Conservation (phyloP, 164 flowering plant genomes). For the Sedum album region DNA sequence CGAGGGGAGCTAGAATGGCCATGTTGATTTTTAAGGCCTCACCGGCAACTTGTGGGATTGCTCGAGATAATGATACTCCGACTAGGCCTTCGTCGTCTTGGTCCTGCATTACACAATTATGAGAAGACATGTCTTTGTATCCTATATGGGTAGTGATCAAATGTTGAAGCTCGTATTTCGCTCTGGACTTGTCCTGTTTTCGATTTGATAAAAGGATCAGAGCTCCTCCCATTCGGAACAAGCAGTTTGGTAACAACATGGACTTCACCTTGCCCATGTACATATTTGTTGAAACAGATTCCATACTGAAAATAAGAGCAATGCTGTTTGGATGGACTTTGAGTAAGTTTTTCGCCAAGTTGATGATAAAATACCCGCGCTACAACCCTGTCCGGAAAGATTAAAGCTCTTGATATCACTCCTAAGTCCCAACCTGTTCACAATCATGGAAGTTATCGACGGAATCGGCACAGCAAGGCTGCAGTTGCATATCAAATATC, state of each 20-base stretch:
- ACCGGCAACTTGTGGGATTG: conserved; percentile 15
- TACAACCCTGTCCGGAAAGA: conserved; percentile 18
- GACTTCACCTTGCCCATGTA: conserved; percentile 22
- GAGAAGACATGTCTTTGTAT: conserved; percentile 11
- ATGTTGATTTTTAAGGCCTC: conserved; percentile 16
- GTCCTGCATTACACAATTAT: conserved; percentile 14
- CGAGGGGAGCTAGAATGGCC: conserved; percentile 13
- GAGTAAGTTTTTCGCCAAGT: conserved; percentile 15
- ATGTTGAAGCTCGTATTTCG: conserved; percentile 19
- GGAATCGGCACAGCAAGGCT: conserved; percentile 17
- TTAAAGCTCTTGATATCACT: conserved; percentile 19
- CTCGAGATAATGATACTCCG: conserved; percentile 15
- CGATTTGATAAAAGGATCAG: conserved; percentile 23
- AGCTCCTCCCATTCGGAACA: conserved; percentile 30
- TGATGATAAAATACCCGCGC: conserved; percentile 18
- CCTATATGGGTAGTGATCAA: conserved; percentile 14
- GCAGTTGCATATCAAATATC: conserved; percentile 18
- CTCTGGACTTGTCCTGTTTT: conserved; percentile 11
- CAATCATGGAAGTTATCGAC: conserved; percentile 17
- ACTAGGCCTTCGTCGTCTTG: conserved; percentile 12
- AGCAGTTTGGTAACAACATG: conserved; percentile 24
- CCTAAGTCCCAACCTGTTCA: conserved; percentile 17
- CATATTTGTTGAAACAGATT: conserved; percentile 19
- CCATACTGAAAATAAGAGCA: conserved; percentile 24
- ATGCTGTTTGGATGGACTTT: conserved; percentile 13